Conservation (phyloP, 805 yeast species). For the Lipomyces mesembrius region DNA sequence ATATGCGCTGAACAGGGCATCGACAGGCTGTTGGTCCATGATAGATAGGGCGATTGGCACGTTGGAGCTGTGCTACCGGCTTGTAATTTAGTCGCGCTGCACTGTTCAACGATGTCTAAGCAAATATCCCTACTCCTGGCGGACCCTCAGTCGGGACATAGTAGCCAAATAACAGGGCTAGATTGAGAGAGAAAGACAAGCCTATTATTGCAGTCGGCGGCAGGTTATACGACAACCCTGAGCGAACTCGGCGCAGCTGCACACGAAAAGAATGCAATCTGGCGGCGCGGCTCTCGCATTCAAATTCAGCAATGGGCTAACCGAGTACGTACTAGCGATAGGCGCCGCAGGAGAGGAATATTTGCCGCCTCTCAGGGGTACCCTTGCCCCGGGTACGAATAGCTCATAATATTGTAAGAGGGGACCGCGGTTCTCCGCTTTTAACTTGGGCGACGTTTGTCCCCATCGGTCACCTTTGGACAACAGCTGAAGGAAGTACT, state of each 20-base stretch:
- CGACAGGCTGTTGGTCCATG: conserved; percentile 8
- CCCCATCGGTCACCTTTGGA: too few species aligned
- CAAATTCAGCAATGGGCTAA: too few species aligned
- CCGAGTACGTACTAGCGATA: not conserved
- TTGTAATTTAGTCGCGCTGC: not conserved
- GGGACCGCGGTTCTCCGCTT: not conserved
- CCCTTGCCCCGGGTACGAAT: not conserved
- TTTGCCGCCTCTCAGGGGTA: not conserved
- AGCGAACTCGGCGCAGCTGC: too few species aligned
- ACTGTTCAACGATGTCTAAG: not conserved
- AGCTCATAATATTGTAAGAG: not conserved
- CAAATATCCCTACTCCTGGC: not conserved
- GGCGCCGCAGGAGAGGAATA: not conserved
- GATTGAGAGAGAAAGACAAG: not conserved
- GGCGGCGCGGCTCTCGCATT: not conserved
- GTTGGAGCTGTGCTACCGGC: not conserved
- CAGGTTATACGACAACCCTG: too few species aligned
- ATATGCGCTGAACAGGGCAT: conserved; percentile 43
- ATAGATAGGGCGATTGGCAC: too few species aligned
- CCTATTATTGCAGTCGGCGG: too few species aligned
- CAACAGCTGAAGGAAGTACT: too few species aligned
- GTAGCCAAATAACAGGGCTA: not conserved
- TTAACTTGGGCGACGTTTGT: not conserved
- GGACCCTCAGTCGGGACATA: not conserved
- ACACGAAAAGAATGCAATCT: too few species aligned